These are phyloP conservation scores for Corniculantispora saksenae DNA, from an alignment of 2,329 filamentous ascomycete genomes.

Conservation along the genomic window DNA sequence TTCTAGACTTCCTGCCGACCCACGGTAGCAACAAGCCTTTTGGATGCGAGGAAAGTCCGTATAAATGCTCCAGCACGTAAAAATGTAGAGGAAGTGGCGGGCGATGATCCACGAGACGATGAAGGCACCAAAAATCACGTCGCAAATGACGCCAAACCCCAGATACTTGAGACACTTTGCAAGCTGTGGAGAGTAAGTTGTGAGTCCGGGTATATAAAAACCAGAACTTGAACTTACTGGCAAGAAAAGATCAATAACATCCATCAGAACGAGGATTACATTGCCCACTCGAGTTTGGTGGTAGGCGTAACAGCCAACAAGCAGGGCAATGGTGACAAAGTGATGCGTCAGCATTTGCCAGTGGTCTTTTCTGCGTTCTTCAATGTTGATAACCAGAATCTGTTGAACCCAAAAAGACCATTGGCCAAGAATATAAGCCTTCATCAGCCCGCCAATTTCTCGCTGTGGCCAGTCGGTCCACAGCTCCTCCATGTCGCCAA, in stretches of 20 bases:
- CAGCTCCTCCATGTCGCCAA: conserved; percentile 71
- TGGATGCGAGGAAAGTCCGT: conserved; percentile 64
- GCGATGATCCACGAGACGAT: conserved; percentile 80
- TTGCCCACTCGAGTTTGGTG: conserved; percentile 86
- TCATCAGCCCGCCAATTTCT: conserved; percentile 71
- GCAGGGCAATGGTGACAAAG: conserved; percentile 81
- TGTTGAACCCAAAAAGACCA: conserved; percentile 94
- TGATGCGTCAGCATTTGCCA: conserved; percentile 96
- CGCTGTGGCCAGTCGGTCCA: conserved; percentile 85
- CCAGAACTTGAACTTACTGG: conserved; percentile 59
- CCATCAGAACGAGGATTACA: conserved; percentile 88
- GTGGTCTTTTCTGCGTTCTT: conserved; percentile 91
- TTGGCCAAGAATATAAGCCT: conserved; percentile 87
- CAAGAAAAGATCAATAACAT: conserved; percentile 85
- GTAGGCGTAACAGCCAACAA: conserved; percentile 81
- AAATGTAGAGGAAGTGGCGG: conserved; percentile 77
- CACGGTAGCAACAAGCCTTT: conserved; percentile 69
- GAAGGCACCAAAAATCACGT: conserved; percentile 81
- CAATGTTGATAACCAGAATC: conserved; percentile 89
- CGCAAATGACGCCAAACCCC: conserved; percentile 73
- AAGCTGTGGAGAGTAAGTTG: conserved; percentile 50
- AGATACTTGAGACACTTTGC: conserved; percentile 95
- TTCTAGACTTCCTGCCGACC: conserved; percentile 53
- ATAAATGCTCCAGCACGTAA: conserved; percentile 81
- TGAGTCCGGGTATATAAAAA: conserved; percentile 19